Evolutionary conservation across 371 early-diverging fungal species (phyloP).

Genomic region (Apophysomyces ossiformis): DNA sequence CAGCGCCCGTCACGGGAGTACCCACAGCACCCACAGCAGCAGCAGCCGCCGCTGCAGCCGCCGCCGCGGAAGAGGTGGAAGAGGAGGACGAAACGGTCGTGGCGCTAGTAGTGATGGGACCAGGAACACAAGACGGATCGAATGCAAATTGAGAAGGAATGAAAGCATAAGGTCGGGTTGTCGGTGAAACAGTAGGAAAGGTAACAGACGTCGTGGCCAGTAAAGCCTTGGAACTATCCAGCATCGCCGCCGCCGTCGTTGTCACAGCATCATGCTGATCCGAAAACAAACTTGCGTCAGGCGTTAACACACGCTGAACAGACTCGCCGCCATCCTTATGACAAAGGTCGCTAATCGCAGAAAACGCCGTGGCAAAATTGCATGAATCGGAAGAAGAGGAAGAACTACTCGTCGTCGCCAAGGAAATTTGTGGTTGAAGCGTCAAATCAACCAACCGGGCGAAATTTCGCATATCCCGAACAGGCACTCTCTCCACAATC

Average conservation of each 20-base stretch:
- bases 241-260: background rate
- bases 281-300: constrained; percentile 11
- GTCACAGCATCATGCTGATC: constrained; percentile 14
- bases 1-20: constrained; percentile 25
- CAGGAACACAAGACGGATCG: constrained; percentile 14
- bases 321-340: constrained; percentile 18
- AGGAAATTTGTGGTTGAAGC: constrained; percentile 27
- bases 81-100: constrained; percentile 15
- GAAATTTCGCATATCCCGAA: constrained; percentile 36
- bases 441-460: constrained; percentile 41
- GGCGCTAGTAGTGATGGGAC: background rate
- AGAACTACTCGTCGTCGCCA: background rate
- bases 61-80: constrained; percentile 30
- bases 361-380: constrained; percentile 28
- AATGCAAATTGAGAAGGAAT: constrained; percentile 12
- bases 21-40: constrained; percentile 42
- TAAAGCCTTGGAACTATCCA: background rate
- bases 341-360: constrained; percentile 34
- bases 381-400: constrained; percentile 5
- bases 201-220: background rate
- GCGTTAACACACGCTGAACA: background rate
- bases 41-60: constrained; percentile 33
- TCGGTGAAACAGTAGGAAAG: constrained; percentile 1
- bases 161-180: background rate
- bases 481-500: constrained; percentile 31